These are phyloP conservation scores for Phytopythium mirpurense DNA, from an alignment of 352 stramenopile species.

Conservation along the genomic window DNA sequence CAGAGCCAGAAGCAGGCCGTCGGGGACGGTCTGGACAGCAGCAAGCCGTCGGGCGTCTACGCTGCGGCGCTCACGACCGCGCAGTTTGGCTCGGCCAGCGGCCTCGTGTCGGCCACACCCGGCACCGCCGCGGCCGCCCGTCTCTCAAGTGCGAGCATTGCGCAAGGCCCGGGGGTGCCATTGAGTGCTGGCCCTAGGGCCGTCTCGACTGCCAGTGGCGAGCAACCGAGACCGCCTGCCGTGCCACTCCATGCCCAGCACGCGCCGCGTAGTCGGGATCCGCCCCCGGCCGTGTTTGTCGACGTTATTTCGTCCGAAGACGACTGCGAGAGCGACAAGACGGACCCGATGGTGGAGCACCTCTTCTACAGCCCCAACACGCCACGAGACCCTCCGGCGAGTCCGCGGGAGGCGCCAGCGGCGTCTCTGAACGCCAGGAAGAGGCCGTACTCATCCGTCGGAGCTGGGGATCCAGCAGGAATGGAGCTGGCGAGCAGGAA, in stretches of 20 bases:
- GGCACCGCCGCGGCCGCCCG: conserved; percentile 3
- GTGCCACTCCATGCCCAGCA: neutral
- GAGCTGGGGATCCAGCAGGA: neutral
- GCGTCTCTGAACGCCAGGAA: conserved; percentile 23
- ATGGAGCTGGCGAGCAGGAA: neutral
- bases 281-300: conserved; percentile 39
- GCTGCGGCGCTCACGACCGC: conserved; percentile 49
- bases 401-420: neutral
- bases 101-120: neutral
- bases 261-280: neutral
- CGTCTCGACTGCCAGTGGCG: neutral
- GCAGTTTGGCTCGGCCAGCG: conserved; percentile 18
- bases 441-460: conserved; percentile 3
- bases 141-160: conserved; percentile 3
- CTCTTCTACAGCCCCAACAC: conserved; percentile 80
- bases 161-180: conserved; percentile 6
- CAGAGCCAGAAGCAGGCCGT: conserved; percentile 8
- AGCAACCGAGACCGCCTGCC: neutral
- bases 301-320: conserved; percentile 57
- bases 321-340: conserved; percentile 53
- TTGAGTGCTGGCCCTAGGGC: no score
- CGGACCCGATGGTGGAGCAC: conserved; percentile 68
- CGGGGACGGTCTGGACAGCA: conserved; percentile 10
- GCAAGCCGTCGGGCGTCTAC: conserved; percentile 35
- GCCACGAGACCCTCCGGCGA: conserved; percentile 14